phyloP scores from a whole-genome alignment of 148 eudicot genomes.

The Agrostemma githago region DNA sequence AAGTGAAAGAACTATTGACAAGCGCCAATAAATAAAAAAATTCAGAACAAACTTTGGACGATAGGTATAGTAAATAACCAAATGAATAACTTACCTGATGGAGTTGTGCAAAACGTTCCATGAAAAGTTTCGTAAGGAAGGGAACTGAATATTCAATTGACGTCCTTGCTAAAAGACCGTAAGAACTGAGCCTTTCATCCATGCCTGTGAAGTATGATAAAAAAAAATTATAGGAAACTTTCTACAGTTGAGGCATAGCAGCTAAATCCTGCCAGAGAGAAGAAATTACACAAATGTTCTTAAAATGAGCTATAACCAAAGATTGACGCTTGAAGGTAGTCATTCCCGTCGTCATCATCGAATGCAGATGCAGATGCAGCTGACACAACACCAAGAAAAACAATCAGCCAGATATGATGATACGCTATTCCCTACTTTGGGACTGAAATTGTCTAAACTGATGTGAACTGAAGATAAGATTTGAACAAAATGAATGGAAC shows the following conservation, averaged over 20 bases:
- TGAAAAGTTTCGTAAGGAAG: constrained; percentile 58
- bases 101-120: constrained; percentile 68
- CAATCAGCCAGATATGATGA: constrained; percentile 9
- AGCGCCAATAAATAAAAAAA: background rate
- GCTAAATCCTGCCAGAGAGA: background rate
- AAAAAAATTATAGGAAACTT: background rate
- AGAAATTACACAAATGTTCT: background rate
- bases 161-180: constrained; percentile 90
- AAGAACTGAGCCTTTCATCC: constrained; percentile 97
- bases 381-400: constrained; percentile 21
- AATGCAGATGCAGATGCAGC: constrained; percentile 80
- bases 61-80: background rate
- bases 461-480: background rate
- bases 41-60: background rate
- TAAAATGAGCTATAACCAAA: constrained; percentile 40
- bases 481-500: background rate
- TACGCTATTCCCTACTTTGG: background rate
- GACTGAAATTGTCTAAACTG: background rate
- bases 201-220: constrained; percentile 50
- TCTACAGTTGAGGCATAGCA: background rate
- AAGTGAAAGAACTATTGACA: background rate
- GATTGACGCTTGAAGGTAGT: constrained; percentile 77
- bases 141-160: constrained; percentile 65
- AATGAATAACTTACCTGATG: constrained; percentile 52
- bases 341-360: constrained; percentile 58